These are phyloP conservation scores for Fusarium sp. DNA, from an alignment of 2,329 filamentous ascomycete species.

Conservation along the genomic window DNA sequence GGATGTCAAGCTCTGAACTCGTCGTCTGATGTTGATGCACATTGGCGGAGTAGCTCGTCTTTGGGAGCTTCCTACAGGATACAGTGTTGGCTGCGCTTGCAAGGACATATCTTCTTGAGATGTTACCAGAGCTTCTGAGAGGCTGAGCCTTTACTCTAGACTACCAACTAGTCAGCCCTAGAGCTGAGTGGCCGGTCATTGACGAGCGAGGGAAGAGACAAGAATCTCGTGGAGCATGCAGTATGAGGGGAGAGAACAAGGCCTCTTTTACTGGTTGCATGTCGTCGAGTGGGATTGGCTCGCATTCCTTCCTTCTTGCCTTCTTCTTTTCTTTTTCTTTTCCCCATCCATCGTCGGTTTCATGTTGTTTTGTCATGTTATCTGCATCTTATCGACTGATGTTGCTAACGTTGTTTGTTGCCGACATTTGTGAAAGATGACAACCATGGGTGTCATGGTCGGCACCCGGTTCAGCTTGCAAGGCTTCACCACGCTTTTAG, in stretches of 20 bases:
- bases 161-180: not conserved
- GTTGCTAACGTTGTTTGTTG: not conserved
- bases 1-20: not conserved
- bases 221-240: slow-evolving; percentile 13
- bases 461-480: not conserved
- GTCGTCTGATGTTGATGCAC: not conserved
- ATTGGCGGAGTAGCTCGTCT: not conserved
- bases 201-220: slow-evolving; percentile 16
- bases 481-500: not conserved
- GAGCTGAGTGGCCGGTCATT: not conserved
- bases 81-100: not conserved
- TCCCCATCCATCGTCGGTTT: not conserved
- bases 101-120: slow-evolving; percentile 4
- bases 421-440: not conserved
- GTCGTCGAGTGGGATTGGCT: slow-evolving; percentile 9
- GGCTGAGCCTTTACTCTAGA: slow-evolving; percentile 19
- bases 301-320: not conserved
- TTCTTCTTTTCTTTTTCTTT: slow-evolving; percentile 3
- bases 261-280: not conserved
- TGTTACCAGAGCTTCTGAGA: slow-evolving; percentile 27
- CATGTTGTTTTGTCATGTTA: slow-evolving; percentile 5
- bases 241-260: slow-evolving; percentile 15
- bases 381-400: not conserved
- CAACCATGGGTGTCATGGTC: not conserved
- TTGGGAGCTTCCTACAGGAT: not conserved